A percentile compares a stretch with the other conserved stretches of the same genome.
phyloP scores from a whole-genome alignment of 1,284 basidiomycete species.

The Anthracocystis setariae region DNA sequence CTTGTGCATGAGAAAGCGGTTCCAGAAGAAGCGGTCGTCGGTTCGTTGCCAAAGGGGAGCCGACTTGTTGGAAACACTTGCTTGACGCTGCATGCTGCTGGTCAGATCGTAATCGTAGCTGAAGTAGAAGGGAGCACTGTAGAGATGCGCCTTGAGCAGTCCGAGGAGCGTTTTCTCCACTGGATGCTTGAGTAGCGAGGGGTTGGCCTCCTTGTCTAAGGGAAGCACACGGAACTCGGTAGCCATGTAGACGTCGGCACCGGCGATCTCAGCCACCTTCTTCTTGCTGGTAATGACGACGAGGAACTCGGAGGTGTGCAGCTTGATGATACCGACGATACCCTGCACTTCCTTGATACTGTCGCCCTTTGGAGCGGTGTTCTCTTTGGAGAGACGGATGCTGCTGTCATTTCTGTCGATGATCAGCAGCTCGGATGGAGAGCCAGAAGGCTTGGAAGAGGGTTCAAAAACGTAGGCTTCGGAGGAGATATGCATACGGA shows the following conservation, averaged over 20 bases:
- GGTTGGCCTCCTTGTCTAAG: slow-evolving; percentile 75
- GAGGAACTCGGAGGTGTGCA: slow-evolving; percentile 77
- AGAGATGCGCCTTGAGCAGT: slow-evolving; percentile 85
- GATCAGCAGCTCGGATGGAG: slow-evolving; percentile 26
- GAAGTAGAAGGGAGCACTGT: slow-evolving; percentile 84
- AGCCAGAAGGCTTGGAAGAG: slow-evolving; percentile 7
- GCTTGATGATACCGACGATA: slow-evolving; percentile 62
- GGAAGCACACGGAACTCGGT: slow-evolving; percentile 93
- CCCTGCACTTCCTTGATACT: slow-evolving; percentile 54
- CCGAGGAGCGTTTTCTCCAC: slow-evolving; percentile 88
- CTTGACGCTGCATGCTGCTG: slow-evolving; percentile 85
- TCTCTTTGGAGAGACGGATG: slow-evolving; percentile 30
- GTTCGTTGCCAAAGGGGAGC: slow-evolving; percentile 77
- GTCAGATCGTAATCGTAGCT: slow-evolving; percentile 93
- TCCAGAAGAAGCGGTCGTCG: slow-evolving; percentile 99
- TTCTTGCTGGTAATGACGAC: slow-evolving; percentile 87
- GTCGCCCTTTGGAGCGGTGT: slow-evolving; percentile 18
- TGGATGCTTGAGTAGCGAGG: slow-evolving; percentile 76
- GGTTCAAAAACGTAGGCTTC: slow-evolving; percentile 47
- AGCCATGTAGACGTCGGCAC: slow-evolving; percentile 86
- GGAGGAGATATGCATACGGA: slow-evolving; percentile 31
- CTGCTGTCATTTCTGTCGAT: slow-evolving; percentile 40
- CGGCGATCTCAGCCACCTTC: slow-evolving; percentile 80
- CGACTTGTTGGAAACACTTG: slow-evolving; percentile 70
- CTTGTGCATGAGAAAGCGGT: slow-evolving; percentile 74